Evolutionary conservation across 371 early-diverging fungal genomes (phyloP).

Genomic region (Mucor plumbeus): DNA sequence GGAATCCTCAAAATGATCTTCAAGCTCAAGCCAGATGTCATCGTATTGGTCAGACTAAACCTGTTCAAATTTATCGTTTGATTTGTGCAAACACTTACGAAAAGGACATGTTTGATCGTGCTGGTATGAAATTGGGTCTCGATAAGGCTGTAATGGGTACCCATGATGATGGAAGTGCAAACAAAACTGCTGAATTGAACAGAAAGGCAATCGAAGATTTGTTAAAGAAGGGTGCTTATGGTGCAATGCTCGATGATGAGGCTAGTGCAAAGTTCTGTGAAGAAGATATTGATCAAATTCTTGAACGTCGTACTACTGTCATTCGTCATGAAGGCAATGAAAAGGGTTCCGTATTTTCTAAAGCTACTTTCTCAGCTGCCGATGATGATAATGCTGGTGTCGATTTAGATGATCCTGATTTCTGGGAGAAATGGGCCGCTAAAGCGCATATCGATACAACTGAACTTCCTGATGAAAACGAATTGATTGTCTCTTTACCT

Average conservation of each 20-base stretch:
- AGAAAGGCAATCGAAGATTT: constrained; percentile 88
- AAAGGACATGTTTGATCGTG: constrained; percentile 94
- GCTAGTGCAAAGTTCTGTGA: constrained; percentile 86
- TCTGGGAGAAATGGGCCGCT: constrained; percentile 97
- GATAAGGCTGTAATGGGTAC: constrained; percentile 81
- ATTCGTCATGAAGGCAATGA: constrained; percentile 78
- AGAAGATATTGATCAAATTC: constrained; percentile 95
- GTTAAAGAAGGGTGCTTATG: constrained; percentile 90
- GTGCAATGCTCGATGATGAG: constrained; percentile 86
- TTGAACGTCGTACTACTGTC: constrained; percentile 87
- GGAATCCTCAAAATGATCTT: constrained; percentile 96
- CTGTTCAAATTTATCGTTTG: constrained; percentile 85
- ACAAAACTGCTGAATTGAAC: constrained; percentile 44
- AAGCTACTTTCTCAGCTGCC: constrained; percentile 88
- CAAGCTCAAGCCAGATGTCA: constrained; percentile 94
- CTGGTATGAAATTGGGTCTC: constrained; percentile 90
- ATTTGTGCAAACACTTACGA: constrained; percentile 94
- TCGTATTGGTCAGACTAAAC: constrained; percentile 93
- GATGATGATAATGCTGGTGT: constrained; percentile 59
- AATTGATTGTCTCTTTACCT: constrained; percentile 72
- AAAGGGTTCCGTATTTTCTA: constrained; percentile 90
- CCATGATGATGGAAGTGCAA: constrained; percentile 21
- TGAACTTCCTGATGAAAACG: constrained; percentile 56
- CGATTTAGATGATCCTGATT: constrained; percentile 95
- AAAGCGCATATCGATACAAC: constrained; percentile 74